phyloP scores from a whole-genome alignment of 2,329 filamentous ascomycete species.

The Nemania abortiva region DNA sequence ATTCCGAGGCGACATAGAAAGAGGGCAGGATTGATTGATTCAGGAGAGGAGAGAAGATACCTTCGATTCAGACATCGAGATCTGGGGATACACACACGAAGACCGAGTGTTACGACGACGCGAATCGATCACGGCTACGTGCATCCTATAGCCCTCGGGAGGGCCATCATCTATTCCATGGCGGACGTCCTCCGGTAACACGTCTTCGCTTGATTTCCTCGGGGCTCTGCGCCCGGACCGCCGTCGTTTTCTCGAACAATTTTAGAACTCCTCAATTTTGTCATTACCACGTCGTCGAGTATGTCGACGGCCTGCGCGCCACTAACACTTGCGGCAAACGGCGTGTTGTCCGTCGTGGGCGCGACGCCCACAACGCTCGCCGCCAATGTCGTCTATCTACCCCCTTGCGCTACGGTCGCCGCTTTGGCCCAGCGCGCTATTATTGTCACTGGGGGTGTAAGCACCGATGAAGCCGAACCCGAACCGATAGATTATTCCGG shows the following conservation, averaged over 20 bases:
- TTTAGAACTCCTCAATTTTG: conserved; percentile 41
- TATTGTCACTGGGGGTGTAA: conserved; percentile 57
- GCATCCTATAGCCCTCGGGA: conserved; percentile 35
- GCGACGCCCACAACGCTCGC: conserved; percentile 70
- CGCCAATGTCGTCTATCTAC: conserved; percentile 69
- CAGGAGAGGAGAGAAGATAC: background rate
- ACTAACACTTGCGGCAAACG: conserved; percentile 59
- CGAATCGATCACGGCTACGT: conserved; percentile 38
- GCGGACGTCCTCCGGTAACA: conserved; percentile 51
- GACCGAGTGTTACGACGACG: conserved; percentile 28
- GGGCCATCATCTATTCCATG: conserved; percentile 51
- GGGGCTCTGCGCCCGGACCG: conserved; percentile 44
- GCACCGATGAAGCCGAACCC: conserved; percentile 55
- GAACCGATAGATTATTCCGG: conserved; percentile 66
- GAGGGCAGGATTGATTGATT: background rate
- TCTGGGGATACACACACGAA: conserved; percentile 6
- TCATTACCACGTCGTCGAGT: conserved; percentile 46
- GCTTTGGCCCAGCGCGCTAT: conserved; percentile 55
- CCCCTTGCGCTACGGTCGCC: conserved; percentile 63
- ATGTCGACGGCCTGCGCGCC: conserved; percentile 54
- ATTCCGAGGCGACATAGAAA: conserved; percentile 9
- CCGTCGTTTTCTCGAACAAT: conserved; percentile 46
- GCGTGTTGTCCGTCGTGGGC: conserved; percentile 63
- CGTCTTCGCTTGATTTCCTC: conserved; percentile 38
- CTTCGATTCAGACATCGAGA: background rate